A percentile compares a stretch with the other conserved stretches of the same genome.
Conservation (phyloP, 257 asterid species). For the Cruciata laevipes region DNA sequence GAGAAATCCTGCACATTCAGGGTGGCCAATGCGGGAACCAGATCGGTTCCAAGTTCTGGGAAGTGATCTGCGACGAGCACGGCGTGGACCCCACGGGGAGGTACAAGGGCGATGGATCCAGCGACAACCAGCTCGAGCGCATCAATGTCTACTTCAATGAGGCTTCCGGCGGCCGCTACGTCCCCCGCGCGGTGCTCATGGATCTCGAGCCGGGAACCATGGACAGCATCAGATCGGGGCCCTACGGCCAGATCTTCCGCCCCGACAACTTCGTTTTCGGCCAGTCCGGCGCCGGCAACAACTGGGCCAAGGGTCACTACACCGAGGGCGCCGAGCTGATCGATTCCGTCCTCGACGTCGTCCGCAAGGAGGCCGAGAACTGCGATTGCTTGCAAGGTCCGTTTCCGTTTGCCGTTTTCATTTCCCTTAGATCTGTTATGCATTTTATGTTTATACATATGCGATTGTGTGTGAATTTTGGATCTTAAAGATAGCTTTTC, state of each 20-base stretch:
- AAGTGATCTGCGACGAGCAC: slow-evolving; percentile 83
- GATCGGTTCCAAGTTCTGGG: slow-evolving; percentile 94
- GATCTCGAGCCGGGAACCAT: slow-evolving; percentile 95
- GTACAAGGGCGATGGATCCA: slow-evolving; percentile 46
- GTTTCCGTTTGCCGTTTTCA: neutral
- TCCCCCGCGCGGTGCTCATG: slow-evolving; percentile 88
- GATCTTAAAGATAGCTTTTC: slow-evolving; percentile 5
- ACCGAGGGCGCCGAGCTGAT: slow-evolving; percentile 92
- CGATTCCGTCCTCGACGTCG: slow-evolving; percentile 82
- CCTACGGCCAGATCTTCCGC: slow-evolving; percentile 77
- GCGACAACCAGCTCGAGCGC: slow-evolving; percentile 59
- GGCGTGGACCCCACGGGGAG: slow-evolving; percentile 70
- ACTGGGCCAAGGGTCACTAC: slow-evolving; percentile 89
- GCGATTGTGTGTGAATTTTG: neutral
- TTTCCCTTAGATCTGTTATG: neutral
- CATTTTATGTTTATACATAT: neutral
- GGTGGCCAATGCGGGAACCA: slow-evolving; percentile 98
- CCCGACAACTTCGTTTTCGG: slow-evolving; percentile 89
- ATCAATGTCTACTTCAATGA: slow-evolving; percentile 79
- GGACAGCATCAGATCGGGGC: slow-evolving; percentile 89
- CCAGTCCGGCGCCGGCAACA: slow-evolving; percentile 87
- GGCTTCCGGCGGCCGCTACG: slow-evolving; percentile 85
- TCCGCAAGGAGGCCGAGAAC: slow-evolving; percentile 80
- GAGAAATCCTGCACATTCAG: slow-evolving; percentile 80
- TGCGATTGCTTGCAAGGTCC: slow-evolving; percentile 93